Conservation (phyloP, 176 grass and related monocot species). For the Olyra latifolia region DNA sequence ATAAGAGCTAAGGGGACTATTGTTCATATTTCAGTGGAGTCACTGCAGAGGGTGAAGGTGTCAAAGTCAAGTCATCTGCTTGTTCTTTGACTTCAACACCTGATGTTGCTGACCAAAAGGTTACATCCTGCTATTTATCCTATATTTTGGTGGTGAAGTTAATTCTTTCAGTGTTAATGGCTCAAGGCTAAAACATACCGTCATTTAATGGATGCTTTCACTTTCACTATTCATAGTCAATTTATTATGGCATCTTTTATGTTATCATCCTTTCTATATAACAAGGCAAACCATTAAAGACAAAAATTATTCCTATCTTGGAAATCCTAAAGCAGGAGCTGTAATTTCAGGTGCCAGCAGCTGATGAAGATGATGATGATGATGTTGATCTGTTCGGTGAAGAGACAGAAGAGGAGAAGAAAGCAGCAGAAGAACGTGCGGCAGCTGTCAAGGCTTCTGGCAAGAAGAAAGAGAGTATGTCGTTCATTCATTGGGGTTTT, state of each 20-base stretch:
- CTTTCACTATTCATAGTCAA: background rate
- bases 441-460: conserved; percentile 49
- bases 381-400: conserved; percentile 73
- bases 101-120: conserved; percentile 41
- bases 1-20: background rate
- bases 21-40: conserved; percentile 45
- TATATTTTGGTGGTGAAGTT: background rate
- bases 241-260: background rate
- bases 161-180: background rate
- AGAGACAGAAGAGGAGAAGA: conserved; percentile 77
- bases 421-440: conserved; percentile 57
- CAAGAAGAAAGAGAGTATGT: conserved; percentile 72
- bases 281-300: background rate
- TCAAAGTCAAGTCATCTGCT: conserved; percentile 65
- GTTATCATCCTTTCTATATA: background rate
- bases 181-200: background rate
- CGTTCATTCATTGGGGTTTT: background rate
- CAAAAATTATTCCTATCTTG: background rate
- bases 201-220: background rate
- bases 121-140: background rate
- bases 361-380: conserved; percentile 43
- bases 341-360: conserved; percentile 37
- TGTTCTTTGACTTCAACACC: conserved; percentile 48
- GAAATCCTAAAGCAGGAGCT: background rate
- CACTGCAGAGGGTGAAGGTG: conserved; percentile 52